Conservation (phyloP, 148 eudicot genomes). For the Chenopodium album region DNA sequence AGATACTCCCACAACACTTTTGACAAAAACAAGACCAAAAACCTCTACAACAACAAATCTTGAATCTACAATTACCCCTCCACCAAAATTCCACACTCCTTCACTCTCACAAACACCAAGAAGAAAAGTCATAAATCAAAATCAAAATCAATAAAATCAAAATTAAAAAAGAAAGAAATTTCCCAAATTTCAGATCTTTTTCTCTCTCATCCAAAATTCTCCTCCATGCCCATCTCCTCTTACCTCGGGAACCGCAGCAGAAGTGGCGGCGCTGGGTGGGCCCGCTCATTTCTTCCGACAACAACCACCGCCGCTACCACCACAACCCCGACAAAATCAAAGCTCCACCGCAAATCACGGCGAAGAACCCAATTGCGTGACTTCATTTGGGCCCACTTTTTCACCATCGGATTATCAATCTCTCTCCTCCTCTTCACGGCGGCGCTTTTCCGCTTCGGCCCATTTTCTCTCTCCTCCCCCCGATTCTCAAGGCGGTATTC, state of each 20-base stretch:
- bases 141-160: too few relatives aligned
- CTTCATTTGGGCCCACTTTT: conserved; percentile 65
- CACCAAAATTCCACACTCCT: not conserved
- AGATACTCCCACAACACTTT: not conserved
- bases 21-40: not conserved
- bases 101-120: not conserved
- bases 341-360: conserved; percentile 41
- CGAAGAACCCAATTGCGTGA: conserved; percentile 44
- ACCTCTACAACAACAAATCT: not conserved
- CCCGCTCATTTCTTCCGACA: conserved; percentile 61
- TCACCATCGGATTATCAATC: conserved; percentile 54
- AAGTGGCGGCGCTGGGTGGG: conserved; percentile 46
- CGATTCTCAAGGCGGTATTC: conserved; percentile 27
- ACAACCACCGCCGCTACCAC: conserved; percentile 23
- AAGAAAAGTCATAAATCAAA: too few relatives aligned
- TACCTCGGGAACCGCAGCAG: conserved; percentile 61
- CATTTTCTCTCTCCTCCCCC: conserved; percentile 38
- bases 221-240: conserved; percentile 67
- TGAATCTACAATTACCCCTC: not conserved
- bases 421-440: conserved; percentile 59
- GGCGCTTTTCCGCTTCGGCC: conserved; percentile 45
- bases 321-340: conserved; percentile 37
- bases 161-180: too few relatives aligned
- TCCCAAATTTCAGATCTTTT: conserved; percentile 9
- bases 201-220: not conserved